Base-by-base conservation (phyloP, 139 green algal genomes). In the Edaphochlamys debaryana region DNA sequence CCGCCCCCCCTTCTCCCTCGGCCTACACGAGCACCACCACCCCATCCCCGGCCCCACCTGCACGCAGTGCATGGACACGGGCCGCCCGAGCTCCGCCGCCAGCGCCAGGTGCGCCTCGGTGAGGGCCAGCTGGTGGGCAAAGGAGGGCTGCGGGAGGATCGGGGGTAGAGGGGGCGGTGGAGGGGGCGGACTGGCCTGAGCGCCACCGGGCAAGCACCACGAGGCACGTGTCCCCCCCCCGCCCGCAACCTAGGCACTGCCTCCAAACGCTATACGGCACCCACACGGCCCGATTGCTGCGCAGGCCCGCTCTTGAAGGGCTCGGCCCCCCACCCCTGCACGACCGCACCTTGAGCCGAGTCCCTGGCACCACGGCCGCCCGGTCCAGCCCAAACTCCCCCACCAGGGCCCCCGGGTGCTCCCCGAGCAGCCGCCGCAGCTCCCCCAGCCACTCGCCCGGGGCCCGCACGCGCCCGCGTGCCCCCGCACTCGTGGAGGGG, bases 11-110 rank as follows among this genome's bases (percentile, higher is more conserved):
- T n/a, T n/a, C n/a, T n/a, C n/a, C n/a, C n/a, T n/a, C n/a, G n/a
- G n/a, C n/a, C n/a, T n/a, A n/a, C n/a, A n/a, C n/a, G n/a, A n/a
- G n/a, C n/a, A n/a, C n/a, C n/a, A n/a, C n/a, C n/a, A n/a, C n/a
- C n/a, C n/a, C n/a, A n/a, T n/a, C n/a, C n/a, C n/a, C 6, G 20
- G 54, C 54, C 20, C 15, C 54, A 63, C 54, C 54, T 71, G 60
- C 60, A 95, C 92, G 80, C 91, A 94, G 86, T 95, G 92, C 79
- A 95, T 58, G 8, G 84, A 91, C n/a, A 91, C 87, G 4, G 92
- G 92, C n/a, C 87, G 75, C 1, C 80, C 30, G 42, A 93, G 79
- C 84, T 93, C 86, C 13, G 78, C 71, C 36, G 92, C 92, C 36
- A 95, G 72, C 38, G 34, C 17, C 69, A 95, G 72, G 79, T 95